Evolutionary conservation across 2,329 filamentous ascomycete species (phyloP).

Genomic region (Pseudovirgaria hyperparasitica): DNA sequence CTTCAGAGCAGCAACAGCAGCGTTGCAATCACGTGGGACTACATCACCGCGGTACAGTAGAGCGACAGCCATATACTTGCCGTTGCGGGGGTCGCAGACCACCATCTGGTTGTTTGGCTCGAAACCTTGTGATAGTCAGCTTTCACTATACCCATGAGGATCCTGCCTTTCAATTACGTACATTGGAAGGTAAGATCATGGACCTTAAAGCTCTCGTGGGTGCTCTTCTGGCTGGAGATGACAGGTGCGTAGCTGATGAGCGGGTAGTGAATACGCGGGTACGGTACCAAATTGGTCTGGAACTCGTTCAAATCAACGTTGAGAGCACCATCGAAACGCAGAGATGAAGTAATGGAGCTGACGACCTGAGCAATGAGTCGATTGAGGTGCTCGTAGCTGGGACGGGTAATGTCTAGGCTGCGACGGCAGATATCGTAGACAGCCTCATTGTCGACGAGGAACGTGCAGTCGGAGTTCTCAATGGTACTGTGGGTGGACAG

Average conservation of each 20-base stretch:
- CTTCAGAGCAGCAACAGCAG: slow-evolving; percentile 54
- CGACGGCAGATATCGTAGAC: slow-evolving; percentile 65
- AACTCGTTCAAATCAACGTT: slow-evolving; percentile 68
- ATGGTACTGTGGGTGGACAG: slow-evolving; percentile 64
- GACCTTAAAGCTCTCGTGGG: slow-evolving; percentile 80
- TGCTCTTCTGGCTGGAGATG: slow-evolving; percentile 60
- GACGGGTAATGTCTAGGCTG: slow-evolving; percentile 57
- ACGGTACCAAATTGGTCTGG: slow-evolving; percentile 64
- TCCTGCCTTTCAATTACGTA: no score
- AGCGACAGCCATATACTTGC: slow-evolving; percentile 65
- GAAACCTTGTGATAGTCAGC: slow-evolving; percentile 44
- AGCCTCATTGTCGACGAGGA: slow-evolving; percentile 63
- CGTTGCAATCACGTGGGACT: slow-evolving; percentile 56
- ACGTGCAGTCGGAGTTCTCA: slow-evolving; percentile 69
- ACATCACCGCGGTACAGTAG: slow-evolving; percentile 61
- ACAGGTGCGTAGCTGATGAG: slow-evolving; percentile 62
- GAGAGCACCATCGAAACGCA: slow-evolving; percentile 60
- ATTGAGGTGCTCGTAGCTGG: slow-evolving; percentile 60
- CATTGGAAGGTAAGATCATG: slow-evolving; percentile 64
- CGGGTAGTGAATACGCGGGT: slow-evolving; percentile 63
- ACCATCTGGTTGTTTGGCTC: slow-evolving; percentile 73
- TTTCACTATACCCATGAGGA: no score
- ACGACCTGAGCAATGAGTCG: slow-evolving; percentile 62
- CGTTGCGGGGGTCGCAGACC: slow-evolving; percentile 59
- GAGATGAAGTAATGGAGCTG: slow-evolving; percentile 60